Conservation (phyloP, 2,329 filamentous ascomycete genomes). For the Ophiostoma ulmi region DNA sequence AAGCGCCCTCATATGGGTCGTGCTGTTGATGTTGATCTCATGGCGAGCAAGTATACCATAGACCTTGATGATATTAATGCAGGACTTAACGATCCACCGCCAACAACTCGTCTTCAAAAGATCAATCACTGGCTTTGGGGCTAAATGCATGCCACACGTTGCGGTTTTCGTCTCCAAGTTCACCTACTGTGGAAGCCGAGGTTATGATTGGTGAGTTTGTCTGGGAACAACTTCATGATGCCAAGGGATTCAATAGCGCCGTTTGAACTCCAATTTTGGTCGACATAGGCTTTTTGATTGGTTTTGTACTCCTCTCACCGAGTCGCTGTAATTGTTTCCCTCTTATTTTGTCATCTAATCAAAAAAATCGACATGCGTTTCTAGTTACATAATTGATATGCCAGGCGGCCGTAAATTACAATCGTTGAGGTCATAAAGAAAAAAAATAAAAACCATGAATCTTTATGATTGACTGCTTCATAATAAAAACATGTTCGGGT, state of each 20-base stretch:
- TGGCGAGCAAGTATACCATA: not conserved
- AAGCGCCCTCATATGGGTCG: not conserved
- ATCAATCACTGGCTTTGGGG: not conserved
- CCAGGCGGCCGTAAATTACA: too few species aligned
- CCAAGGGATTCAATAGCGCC: not conserved
- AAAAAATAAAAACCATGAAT: not conserved
- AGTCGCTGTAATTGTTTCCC: too few species aligned
- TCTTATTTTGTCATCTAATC: too few species aligned
- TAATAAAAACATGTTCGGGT: too few species aligned
- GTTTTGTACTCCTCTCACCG: too few species aligned
- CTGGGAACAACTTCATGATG: not conserved
- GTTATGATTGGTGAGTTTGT: not conserved
- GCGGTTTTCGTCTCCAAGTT: not conserved
- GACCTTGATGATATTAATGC: not conserved
- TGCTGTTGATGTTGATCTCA: not conserved
- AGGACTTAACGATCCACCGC: not conserved
- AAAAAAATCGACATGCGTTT: too few species aligned
- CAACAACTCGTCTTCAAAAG: not conserved
- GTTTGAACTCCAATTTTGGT: too few species aligned
- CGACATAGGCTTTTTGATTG: too few species aligned
- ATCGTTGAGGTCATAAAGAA: too few species aligned
- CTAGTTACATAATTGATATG: too few species aligned
- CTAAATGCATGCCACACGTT: not conserved
- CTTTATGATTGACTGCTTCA: not conserved
- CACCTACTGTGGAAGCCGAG: not conserved